Base-by-base conservation (phyloP, 1,139 yeast genomes). In the Candida sp. region DNA sequence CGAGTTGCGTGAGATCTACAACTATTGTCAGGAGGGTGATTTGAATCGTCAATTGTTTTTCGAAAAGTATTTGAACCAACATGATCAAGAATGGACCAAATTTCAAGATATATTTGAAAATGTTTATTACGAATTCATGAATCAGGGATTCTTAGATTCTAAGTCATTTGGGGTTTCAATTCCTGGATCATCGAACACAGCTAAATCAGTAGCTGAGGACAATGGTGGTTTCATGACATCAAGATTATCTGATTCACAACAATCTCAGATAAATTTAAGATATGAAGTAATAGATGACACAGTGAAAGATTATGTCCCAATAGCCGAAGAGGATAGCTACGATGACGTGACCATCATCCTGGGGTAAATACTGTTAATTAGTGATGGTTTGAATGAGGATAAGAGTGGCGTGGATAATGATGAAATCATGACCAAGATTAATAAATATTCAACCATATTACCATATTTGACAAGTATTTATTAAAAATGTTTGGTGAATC, bases 401-500 rank as follows among this genome's bases (percentile, higher is more conserved):
- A 57, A 48, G 4, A 58, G 63, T 34, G 70, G 63, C 27, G 68
- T 59, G n/a, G 64, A 62, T 8, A 69, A 64, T 21, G 68, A 66
- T n/a, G 77, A 73, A 44, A 60, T 69, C 32, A 49, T 65, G 53
- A 84, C 80, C 35, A 68, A 79, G 45, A 59, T 85, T 23, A 64
- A 68, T 6, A 68, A 73, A 22, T 74, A 82, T 50, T 75, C 79
- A 41, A 66, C 77, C 27, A 57, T n/a, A n/a, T n/a, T n/a, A n/a
- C n/a, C n/a, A n/a, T 70, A 33, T 82, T 81, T 55, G 97, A 91
- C 62, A 84, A 83, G 58, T 77, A 95, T 0, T 64, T 91, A 22
- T 73, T 93, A 49, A 80, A 87, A 54, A 73, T 88, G 49, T 81
- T 91, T 60, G 93, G 87, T n/a, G 73, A 70, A 23, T 82, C 95